phyloP scores from a whole-genome alignment of 1,284 basidiomycete genomes.

The Phellinidium pouzarii region DNA sequence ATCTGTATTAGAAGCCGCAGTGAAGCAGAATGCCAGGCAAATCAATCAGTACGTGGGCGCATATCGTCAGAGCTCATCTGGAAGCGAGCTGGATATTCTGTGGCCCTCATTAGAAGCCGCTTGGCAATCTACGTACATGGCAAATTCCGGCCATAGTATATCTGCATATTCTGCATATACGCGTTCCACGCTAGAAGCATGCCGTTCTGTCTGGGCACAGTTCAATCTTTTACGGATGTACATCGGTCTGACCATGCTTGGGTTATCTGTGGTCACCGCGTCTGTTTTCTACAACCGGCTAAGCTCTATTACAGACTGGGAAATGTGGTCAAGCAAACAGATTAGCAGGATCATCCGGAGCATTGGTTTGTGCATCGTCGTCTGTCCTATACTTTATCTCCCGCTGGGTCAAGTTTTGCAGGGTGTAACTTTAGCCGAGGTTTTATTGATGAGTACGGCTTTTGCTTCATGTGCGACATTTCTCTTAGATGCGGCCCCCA shows the following conservation, averaged over 20 bases:
- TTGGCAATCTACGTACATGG: conserved; percentile 35
- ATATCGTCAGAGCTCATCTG: conserved; percentile 66
- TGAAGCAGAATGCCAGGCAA: conserved; percentile 72
- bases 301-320: conserved; percentile 33
- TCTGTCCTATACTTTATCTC: conserved; percentile 35
- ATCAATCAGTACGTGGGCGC: conserved; percentile 71
- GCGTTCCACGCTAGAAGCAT: conserved; percentile 59
- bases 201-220: conserved; percentile 89
- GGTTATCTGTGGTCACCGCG: conserved; percentile 38
- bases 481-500: conserved; percentile 19
- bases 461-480: conserved; percentile 34
- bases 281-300: conserved; percentile 45
- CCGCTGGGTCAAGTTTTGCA: conserved; percentile 19
- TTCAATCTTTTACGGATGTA: conserved; percentile 80
- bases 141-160: conserved; percentile 21
- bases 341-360: conserved; percentile 31
- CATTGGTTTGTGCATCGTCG: conserved; percentile 34
- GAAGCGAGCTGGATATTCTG: conserved; percentile 61
- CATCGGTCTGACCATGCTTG: conserved; percentile 53
- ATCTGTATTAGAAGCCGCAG: conserved; percentile 46
- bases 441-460: conserved; percentile 6
- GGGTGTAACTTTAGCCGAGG: conserved; percentile 1
- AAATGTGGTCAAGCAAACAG: conserved; percentile 33
- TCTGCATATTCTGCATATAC: conserved; percentile 46
- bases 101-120: conserved; percentile 47